Conservation (phyloP, 148 eudicot species). For the Rhododendron molle region DNA sequence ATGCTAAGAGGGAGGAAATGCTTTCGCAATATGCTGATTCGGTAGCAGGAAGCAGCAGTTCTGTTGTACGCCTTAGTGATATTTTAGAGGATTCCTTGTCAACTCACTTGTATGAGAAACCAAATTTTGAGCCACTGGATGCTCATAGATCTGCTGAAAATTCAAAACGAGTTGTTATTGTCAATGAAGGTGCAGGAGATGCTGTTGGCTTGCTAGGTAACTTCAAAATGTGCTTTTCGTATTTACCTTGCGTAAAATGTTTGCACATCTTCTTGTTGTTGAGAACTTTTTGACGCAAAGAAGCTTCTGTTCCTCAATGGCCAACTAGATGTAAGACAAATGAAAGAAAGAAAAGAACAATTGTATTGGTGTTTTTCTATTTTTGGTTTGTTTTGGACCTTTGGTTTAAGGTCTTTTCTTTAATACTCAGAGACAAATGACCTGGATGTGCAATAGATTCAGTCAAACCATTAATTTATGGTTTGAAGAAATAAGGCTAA, state of each 20-base stretch:
- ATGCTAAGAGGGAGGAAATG: conserved; percentile 82
- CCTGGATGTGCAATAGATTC: not conserved
- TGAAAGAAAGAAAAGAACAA: not conserved
- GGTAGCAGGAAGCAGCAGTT: conserved; percentile 48
- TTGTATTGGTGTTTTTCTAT: not conserved
- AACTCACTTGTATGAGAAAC: conserved; percentile 14
- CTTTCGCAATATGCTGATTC: conserved; percentile 53
- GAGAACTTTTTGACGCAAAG: not conserved
- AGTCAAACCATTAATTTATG: not conserved
- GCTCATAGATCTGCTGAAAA: conserved; percentile 19
- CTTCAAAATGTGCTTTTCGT: not conserved
- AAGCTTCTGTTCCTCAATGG: not conserved
- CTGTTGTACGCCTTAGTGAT: conserved; percentile 52
- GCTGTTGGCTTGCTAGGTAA: conserved; percentile 72
- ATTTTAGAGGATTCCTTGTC: conserved; percentile 38
- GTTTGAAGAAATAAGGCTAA: not conserved
- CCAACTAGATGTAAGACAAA: not conserved
- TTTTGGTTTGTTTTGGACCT: not conserved
- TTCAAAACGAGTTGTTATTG: conserved; percentile 51
- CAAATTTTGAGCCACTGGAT: conserved; percentile 7
- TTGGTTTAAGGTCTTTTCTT: not conserved
- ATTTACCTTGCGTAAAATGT: not conserved
- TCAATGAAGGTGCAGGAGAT: conserved; percentile 96
- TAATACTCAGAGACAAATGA: not conserved
- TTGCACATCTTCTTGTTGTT: not conserved